Evolutionary conservation across 2,329 filamentous ascomycete genomes (phyloP).

Genomic region (Trichoderma asperellum): DNA sequence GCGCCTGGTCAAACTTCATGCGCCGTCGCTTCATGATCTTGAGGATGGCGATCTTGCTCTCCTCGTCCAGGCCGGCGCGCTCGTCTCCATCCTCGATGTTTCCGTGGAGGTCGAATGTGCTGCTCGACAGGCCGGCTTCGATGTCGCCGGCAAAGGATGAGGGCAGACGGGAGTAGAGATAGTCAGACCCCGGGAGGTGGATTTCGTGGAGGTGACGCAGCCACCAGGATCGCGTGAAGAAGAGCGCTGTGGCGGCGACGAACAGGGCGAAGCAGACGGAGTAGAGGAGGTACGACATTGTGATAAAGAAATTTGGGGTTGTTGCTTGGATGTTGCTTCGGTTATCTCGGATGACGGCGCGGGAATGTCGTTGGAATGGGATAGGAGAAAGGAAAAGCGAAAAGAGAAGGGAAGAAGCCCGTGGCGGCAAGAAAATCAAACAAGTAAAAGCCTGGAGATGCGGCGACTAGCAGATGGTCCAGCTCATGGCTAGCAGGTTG

Average conservation of each 20-base stretch:
- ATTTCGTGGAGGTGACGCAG: slow-evolving; percentile 67
- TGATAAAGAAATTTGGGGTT: slow-evolving; percentile 22
- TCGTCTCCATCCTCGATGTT: slow-evolving; percentile 82
- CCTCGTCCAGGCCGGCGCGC: slow-evolving; percentile 78
- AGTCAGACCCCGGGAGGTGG: slow-evolving; percentile 57
- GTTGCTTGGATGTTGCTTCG: neutral
- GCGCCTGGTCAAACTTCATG: slow-evolving; percentile 88
- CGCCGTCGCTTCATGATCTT: slow-evolving; percentile 86
- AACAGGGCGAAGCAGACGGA: slow-evolving; percentile 73
- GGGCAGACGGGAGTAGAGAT: slow-evolving; percentile 78
- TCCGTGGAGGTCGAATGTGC: slow-evolving; percentile 77
- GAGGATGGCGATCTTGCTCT: slow-evolving; percentile 79
- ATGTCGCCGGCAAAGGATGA: slow-evolving; percentile 80
- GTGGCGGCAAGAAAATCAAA: neutral
- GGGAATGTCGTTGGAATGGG: neutral
- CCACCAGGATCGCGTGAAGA: slow-evolving; percentile 81
- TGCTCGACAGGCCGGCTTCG: slow-evolving; percentile 82
- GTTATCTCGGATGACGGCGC: neutral
- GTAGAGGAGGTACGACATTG: slow-evolving; percentile 83
- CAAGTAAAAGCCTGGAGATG: neutral
- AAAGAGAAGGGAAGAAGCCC: neutral
- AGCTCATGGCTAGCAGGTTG: slow-evolving; percentile 26
- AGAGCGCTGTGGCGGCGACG: slow-evolving; percentile 73
- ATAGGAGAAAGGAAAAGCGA: slow-evolving; percentile 6
- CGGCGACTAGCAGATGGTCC: slow-evolving; percentile 24